A percentile compares a stretch with the other conserved stretches of the same genome.
These are phyloP conservation scores for Ophiostoma angusticollis DNA, from an alignment of 2,329 filamentous ascomycete species.

Conservation along the genomic window DNA sequence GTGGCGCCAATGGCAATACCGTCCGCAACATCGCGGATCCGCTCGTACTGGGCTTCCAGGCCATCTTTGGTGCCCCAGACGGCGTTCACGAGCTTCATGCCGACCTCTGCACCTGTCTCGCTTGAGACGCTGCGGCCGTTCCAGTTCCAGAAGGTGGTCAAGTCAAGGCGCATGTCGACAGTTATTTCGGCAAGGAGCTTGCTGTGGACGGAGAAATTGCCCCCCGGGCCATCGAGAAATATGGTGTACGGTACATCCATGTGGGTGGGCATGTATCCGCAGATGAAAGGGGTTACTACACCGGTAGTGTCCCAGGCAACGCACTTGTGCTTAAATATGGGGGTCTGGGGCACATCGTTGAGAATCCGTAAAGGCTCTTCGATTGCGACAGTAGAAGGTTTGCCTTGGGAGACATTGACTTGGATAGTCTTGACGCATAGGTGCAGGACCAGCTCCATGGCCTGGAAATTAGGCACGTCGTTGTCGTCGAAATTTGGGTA, in stretches of 20 bases:
- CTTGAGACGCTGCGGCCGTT: conserved; percentile 1
- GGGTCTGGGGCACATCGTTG: background rate
- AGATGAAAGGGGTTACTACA: conserved; percentile 1
- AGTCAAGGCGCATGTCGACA: conserved; percentile 1
- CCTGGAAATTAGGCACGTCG: background rate
- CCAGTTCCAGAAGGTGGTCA: conserved; percentile 3
- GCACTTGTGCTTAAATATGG: conserved; percentile 2
- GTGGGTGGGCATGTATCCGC: background rate
- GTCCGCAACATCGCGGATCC: background rate
- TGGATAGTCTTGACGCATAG: conserved; percentile 2
- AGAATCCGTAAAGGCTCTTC: background rate
- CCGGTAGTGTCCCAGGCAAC: conserved; percentile 2
- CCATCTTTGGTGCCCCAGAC: conserved; percentile 3
- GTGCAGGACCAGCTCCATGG: background rate
- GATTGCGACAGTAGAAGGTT: background rate
- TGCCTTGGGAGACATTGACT: background rate
- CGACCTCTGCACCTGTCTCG: conserved; percentile 1
- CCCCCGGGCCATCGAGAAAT: background rate
- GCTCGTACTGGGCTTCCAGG: background rate
- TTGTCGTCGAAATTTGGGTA: conserved; percentile 1
- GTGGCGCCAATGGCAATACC: background rate
- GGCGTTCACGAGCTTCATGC: conserved; percentile 2
- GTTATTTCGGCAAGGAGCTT: no score
- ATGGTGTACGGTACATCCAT: background rate
- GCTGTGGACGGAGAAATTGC: no score